Base-by-base conservation (phyloP, 257 asterid genomes). In the Voacanga thouarsii region DNA sequence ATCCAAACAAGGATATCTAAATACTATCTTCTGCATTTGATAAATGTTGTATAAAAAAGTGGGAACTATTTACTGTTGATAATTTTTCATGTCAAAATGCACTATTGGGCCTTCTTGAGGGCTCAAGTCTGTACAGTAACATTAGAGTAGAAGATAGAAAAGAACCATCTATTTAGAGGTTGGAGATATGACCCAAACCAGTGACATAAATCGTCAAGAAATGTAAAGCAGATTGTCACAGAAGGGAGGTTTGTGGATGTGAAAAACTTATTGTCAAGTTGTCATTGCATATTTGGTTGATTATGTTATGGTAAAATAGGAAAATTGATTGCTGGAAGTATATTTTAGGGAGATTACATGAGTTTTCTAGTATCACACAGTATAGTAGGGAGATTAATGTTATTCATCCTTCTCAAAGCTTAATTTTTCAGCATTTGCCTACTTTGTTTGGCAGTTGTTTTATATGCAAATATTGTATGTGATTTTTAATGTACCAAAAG, bases 1-100 rank as follows among this genome's bases (percentile, higher is more conserved):
- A 83, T 76, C 99, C 99, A 16, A 81, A 71, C 23, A 82, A 85
- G 21, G 82, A 85, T 79, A 82, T 81, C 4, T 49, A 24, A 68
- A 87, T 92, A 70, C 45, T 95, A 77, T 71, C 28, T 15, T 49
- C 83, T 73, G 99, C 99, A 14, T 76, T 93, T 80, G 97, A 90
- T 12, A 85, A 84, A 72, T 92, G 99, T 70, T 50, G 89, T 44
- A 88, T 95, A 82, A 87, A 91, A 83, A 94, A 91, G 77, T 93
- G 98, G 98, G 99, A 93, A 87, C 85, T 95, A 23, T 95, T 86
- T 78, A 67, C 21, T 64, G 99, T 95, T 50, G 98, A 95, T 79
- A 95, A 95, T 77, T 88, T 88, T 71, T 91, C 86, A 0, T 95
- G 98, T 63, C 71, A 80, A 80, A 80, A 90, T 85, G 90, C 96